Conservation (phyloP, 2,329 filamentous ascomycete genomes). For the Phoma sp. region DNA sequence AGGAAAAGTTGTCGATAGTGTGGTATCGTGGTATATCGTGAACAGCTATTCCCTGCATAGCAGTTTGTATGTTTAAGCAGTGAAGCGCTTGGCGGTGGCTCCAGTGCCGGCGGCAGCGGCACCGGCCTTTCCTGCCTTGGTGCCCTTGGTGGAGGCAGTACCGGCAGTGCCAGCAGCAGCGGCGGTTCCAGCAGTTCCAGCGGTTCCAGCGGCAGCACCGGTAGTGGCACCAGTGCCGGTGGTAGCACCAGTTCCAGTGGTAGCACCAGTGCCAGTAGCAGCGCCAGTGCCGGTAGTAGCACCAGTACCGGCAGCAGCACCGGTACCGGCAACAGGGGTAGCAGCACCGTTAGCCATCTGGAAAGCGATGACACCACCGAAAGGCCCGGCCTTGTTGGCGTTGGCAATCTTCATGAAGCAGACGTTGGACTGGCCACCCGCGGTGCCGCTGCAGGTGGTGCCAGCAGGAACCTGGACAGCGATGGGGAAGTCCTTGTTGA, state of each 20-base stretch:
- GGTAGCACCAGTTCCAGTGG: neutral
- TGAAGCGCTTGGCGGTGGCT: neutral
- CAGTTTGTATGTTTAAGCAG: neutral
- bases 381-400: conserved; percentile 26
- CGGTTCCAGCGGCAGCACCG: neutral
- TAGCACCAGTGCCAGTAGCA: conserved; percentile 6
- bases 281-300: neutral
- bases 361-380: conserved; percentile 30
- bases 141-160: conserved; percentile 6
- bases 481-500: conserved; percentile 21
- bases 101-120: neutral
- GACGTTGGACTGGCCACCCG: conserved; percentile 61
- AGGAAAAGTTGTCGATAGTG: neutral
- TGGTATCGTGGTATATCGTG: neutral
- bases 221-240: neutral
- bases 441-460: conserved; percentile 62
- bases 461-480: conserved; percentile 54
- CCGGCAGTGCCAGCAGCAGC: neutral
- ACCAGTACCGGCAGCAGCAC: neutral
- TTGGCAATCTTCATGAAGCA: conserved; percentile 48
- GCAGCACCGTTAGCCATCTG: conserved; percentile 17
- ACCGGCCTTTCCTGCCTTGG: neutral
- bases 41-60: neutral
- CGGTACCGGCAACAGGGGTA: neutral
- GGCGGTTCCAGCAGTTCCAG: neutral